Conservation (phyloP, 108 stramenopile species). For the Fragilaria radians region DNA sequence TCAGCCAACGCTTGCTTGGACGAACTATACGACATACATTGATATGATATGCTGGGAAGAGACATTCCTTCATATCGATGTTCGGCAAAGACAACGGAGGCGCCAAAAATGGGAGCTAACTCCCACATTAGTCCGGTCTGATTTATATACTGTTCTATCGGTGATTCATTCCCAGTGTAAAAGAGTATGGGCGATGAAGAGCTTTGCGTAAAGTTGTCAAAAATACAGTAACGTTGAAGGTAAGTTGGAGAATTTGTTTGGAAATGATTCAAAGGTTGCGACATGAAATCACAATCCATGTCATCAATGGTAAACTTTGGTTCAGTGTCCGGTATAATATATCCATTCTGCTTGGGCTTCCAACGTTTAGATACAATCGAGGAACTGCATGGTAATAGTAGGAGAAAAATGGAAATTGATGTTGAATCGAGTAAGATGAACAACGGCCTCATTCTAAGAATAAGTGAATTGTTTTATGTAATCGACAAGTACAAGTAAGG, state of each 20-base stretch:
- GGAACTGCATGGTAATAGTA: not conserved
- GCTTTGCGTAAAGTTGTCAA: not conserved
- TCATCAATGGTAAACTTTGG: not conserved
- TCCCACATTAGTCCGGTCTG: constrained; percentile 90
- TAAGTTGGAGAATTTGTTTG: constrained; percentile 1
- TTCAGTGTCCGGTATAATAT: not conserved
- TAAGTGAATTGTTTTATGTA: too few relatives aligned
- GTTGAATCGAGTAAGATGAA: too few relatives aligned
- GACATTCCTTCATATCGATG: constrained; percentile 84
- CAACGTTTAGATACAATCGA: not conserved
- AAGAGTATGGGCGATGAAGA: constrained; percentile 43
- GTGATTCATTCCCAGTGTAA: constrained; percentile 85
- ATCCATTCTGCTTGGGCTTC: not conserved
- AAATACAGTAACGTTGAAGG: not conserved
- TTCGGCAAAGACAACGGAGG: constrained; percentile 81
- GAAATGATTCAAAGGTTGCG: not conserved
- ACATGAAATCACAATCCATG: not conserved
- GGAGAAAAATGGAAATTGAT: not conserved
- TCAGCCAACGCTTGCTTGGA: constrained; percentile 78
- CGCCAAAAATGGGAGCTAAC: constrained; percentile 56
- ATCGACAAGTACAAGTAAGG: too few relatives aligned
- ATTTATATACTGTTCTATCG: constrained; percentile 77
- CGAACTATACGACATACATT: constrained; percentile 38
- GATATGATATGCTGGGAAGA: constrained; percentile 2
- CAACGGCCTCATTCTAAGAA: too few relatives aligned